Evolutionary conservation across 306 rosid species (phyloP).

Genomic region (Luffa acutangula): DNA sequence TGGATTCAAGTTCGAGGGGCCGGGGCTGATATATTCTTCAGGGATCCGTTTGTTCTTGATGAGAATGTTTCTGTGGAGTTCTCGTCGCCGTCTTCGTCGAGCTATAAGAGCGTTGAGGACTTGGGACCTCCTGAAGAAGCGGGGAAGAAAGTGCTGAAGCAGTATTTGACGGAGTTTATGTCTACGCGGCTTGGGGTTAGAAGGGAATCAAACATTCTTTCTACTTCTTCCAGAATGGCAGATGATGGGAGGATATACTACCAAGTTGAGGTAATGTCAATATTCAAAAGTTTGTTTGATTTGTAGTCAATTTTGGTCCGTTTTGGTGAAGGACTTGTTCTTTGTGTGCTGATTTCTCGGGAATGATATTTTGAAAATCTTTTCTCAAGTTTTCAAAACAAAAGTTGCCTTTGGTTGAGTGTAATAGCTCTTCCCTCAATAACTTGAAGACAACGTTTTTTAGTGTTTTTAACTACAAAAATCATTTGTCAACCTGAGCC

Average conservation of each 20-base stretch:
- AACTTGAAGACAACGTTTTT: background rate
- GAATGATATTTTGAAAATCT: background rate
- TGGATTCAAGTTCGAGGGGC: constrained; percentile 94
- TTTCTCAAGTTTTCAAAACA: background rate
- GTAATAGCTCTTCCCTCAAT: background rate
- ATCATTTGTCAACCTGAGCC: background rate
- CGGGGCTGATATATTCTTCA: constrained; percentile 89
- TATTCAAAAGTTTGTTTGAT: background rate
- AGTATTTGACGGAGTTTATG: constrained; percentile 86
- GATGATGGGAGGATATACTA: constrained; percentile 82
- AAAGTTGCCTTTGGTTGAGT: background rate
- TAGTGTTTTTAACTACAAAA: background rate
- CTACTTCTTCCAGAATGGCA: constrained; percentile 59
- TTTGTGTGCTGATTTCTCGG: background rate
- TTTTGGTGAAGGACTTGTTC: background rate
- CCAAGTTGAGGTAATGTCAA: constrained; percentile 67
- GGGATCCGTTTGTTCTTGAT: constrained; percentile 93
- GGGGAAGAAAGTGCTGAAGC: constrained; percentile 66
- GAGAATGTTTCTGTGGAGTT: constrained; percentile 70
- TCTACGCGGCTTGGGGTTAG: constrained; percentile 79
- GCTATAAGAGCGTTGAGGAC: constrained; percentile 70
- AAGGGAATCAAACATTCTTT: constrained; percentile 67
- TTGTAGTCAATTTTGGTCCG: background rate
- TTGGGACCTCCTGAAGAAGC: constrained; percentile 79
- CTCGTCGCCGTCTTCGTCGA: constrained; percentile 88